Evolutionary conservation across 2,329 filamentous ascomycete genomes (phyloP).

Genomic region (Aspergillus sp.): DNA sequence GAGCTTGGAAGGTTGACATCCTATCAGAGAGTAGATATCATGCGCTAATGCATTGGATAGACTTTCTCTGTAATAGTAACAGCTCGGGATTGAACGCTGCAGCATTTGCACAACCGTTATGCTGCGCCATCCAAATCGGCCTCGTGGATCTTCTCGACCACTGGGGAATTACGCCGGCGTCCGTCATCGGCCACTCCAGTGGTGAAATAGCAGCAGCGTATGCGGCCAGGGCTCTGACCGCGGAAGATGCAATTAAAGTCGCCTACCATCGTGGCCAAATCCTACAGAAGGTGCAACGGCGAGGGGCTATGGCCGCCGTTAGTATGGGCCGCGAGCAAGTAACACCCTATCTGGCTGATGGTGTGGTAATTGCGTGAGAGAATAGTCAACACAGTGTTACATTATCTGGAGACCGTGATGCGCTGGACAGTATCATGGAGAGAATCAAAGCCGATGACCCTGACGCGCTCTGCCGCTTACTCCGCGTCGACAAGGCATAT

Average conservation of each 20-base stretch:
- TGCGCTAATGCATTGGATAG: neutral
- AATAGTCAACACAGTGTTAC: constrained; percentile 19
- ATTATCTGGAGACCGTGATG: constrained; percentile 16
- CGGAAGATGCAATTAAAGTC: constrained; percentile 14
- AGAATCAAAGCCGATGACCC: constrained; percentile 12
- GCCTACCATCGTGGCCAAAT: constrained; percentile 20
- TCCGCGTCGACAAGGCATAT: constrained; percentile 23
- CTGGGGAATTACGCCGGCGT: constrained; percentile 8
- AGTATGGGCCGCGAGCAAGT: constrained; percentile 12
- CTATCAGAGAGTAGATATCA: neutral
- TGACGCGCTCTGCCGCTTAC: constrained; percentile 5
- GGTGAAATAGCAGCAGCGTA: constrained; percentile 25
- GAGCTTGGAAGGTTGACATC: neutral
- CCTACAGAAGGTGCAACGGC: neutral
- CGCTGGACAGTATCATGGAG: neutral
- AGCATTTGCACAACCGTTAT: constrained; percentile 19
- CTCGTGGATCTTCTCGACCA: constrained; percentile 14
- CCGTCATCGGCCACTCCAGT: constrained; percentile 22
- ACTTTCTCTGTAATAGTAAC: neutral
- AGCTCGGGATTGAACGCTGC: neutral
- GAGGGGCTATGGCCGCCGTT: constrained; percentile 15
- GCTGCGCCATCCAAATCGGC: constrained; percentile 20
- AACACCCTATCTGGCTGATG: neutral
- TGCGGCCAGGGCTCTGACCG: constrained; percentile 9
- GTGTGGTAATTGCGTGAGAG: constrained; percentile 19